phyloP scores from a whole-genome alignment of 2,329 filamentous ascomycete genomes.

The Penicillium sp. region DNA sequence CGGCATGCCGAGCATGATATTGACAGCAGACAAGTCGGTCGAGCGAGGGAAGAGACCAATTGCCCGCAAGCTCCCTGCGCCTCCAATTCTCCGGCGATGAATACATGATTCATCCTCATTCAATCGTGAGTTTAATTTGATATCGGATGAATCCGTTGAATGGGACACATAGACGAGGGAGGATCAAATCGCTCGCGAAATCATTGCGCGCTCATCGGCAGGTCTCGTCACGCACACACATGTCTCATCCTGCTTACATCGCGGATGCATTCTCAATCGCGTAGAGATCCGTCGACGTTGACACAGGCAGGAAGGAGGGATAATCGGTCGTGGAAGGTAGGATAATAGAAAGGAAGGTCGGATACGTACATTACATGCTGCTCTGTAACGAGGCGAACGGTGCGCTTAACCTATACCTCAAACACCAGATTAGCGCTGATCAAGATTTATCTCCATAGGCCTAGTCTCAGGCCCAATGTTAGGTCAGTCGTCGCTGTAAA shows the following conservation, averaged over 20 bases:
- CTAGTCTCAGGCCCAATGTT: not conserved
- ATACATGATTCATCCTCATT: too few species aligned
- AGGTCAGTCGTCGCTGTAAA: not conserved
- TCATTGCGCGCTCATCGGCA: not conserved
- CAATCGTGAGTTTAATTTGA: too few species aligned
- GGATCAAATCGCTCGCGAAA: not conserved
- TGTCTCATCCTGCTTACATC: not conserved
- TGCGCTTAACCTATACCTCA: constrained; percentile 69
- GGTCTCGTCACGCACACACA: not conserved
- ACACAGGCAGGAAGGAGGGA: not conserved
- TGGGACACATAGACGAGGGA: too few species aligned
- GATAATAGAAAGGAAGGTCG: constrained; percentile 18
- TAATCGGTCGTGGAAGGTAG: constrained; percentile 4
- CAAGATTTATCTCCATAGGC: not conserved
- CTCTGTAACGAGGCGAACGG: constrained; percentile 89
- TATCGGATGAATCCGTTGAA: too few species aligned
- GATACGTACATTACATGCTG: constrained; percentile 80
- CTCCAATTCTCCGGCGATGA: too few species aligned
- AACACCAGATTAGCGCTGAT: constrained; percentile 23
- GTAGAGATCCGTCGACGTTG: not conserved
- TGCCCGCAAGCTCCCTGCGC: too few species aligned
- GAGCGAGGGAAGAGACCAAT: not conserved
- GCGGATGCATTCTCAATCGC: not conserved
- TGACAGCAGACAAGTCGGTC: not conserved
- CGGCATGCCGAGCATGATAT: too few species aligned